A percentile compares a stretch with the other conserved stretches of the same genome.
Evolutionary conservation across 2,329 filamentous ascomycete species (phyloP).

Genomic region (Phyllosticta citrichinensis): DNA sequence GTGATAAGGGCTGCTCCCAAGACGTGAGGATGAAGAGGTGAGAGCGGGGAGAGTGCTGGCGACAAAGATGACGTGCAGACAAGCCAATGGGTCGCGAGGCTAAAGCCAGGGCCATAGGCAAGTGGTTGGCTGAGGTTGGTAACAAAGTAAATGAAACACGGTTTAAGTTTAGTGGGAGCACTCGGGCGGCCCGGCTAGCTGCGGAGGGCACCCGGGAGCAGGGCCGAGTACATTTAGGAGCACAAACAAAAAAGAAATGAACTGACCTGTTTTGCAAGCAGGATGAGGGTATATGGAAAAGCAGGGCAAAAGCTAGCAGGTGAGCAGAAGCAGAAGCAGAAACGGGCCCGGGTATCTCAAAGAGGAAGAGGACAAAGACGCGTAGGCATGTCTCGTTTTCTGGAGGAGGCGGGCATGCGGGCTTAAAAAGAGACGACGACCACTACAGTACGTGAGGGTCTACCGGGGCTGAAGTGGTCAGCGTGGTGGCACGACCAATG

Average conservation of each 20-base stretch:
- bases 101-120: neutral
- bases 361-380: neutral
- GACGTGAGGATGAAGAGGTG: neutral
- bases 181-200: neutral
- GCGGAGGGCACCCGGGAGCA: neutral
- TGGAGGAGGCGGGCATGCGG: too few relatives aligned
- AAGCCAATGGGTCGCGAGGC: neutral
- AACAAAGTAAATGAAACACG: neutral
- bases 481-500: neutral
- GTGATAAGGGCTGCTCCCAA: too few relatives aligned
- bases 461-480: neutral
- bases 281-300: neutral
- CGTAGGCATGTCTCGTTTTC: neutral
- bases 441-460: neutral
- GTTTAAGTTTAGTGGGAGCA: neutral
- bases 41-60: neutral
- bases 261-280: neutral
- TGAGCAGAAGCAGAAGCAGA: neutral
- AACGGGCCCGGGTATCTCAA: neutral
- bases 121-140: neutral
- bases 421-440: neutral
- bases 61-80: neutral
- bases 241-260: neutral
- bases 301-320: neutral
- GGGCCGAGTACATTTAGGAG: neutral